A percentile compares a stretch with the other conserved stretches of the same genome.
These are phyloP conservation scores for Aspergillus baeticus DNA, from an alignment of 495 filamentous ascomycete species.

Conservation along the genomic window DNA sequence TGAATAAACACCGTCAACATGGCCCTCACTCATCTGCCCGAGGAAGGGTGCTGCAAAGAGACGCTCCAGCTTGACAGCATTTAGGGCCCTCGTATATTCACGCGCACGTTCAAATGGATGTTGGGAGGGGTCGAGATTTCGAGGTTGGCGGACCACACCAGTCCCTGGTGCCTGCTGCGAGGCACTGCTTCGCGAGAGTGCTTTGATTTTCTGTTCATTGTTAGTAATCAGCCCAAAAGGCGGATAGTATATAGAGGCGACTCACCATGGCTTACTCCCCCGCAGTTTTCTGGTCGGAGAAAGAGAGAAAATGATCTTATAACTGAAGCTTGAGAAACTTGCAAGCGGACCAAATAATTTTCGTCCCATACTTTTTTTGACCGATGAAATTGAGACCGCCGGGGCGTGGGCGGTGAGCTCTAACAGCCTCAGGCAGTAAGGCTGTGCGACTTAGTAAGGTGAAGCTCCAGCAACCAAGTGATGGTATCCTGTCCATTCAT, in stretches of 20 bases:
- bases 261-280: slow-evolving; percentile 24
- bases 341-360: background rate
- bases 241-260: background rate
- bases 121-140: slow-evolving; percentile 88
- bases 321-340: background rate
- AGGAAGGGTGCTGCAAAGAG: slow-evolving; percentile 96
- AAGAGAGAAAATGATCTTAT: background rate
- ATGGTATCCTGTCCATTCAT: slow-evolving; percentile 16
- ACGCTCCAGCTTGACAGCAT: slow-evolving; percentile 90
- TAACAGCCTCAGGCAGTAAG: background rate
- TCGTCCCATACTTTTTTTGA: slow-evolving; percentile 17
- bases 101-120: slow-evolving; percentile 94
- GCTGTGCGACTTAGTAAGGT: slow-evolving; percentile 8
- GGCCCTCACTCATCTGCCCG: slow-evolving; percentile 80
- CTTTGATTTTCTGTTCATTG: slow-evolving; percentile 77
- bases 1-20: slow-evolving; percentile 88
- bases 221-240: background rate
- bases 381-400: slow-evolving; percentile 17
- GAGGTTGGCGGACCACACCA: slow-evolving; percentile 66
- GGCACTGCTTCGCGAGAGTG: slow-evolving; percentile 73
- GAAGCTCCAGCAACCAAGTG: slow-evolving; percentile 20
- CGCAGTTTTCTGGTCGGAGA: background rate
- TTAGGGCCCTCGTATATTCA: slow-evolving; percentile 86
- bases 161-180: slow-evolving; percentile 80
- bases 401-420: slow-evolving; percentile 21